These are phyloP conservation scores for Cryphonectria nitschkei DNA, from an alignment of 2,329 filamentous ascomycete genomes.

Conservation along the genomic window DNA sequence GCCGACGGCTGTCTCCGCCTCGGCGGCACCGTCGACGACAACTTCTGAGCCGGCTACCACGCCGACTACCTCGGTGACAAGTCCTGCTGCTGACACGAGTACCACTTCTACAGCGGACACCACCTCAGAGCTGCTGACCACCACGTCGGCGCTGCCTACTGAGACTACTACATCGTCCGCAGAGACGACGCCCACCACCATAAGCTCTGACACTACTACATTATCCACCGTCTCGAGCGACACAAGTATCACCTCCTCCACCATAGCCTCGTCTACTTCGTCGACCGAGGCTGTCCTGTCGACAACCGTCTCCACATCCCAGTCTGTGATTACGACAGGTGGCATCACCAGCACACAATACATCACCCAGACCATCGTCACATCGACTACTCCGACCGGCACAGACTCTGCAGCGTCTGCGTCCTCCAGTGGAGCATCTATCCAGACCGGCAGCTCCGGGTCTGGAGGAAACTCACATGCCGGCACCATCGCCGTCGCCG, in stretches of 20 bases:
- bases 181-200: constrained; percentile 6
- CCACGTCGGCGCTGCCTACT: constrained; percentile 8
- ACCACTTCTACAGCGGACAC: constrained; percentile 25
- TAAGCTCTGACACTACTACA: constrained; percentile 5
- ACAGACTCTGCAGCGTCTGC: constrained; percentile 17
- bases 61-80: constrained; percentile 25
- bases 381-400: constrained; percentile 8
- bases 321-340: constrained; percentile 15
- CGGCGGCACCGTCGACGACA: constrained; percentile 19
- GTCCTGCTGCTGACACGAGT: constrained; percentile 28
- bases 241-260: constrained; percentile 9
- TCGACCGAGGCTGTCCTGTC: constrained; percentile 3
- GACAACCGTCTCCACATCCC: constrained; percentile 19
- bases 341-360: constrained; percentile 25
- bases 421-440: constrained; percentile 17
- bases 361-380: constrained; percentile 30
- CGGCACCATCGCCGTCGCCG: constrained; percentile 86
- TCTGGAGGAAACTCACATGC: constrained; percentile 57
- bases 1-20: constrained; percentile 20
- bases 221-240: background rate
- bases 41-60: constrained; percentile 20
- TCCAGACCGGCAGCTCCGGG: constrained; percentile 36
- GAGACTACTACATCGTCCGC: constrained; percentile 5
- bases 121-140: constrained; percentile 1
- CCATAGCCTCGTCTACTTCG: constrained; percentile 12